Base-by-base conservation (phyloP, 495 filamentous ascomycete species). In the Penicillium dipodomyicola region DNA sequence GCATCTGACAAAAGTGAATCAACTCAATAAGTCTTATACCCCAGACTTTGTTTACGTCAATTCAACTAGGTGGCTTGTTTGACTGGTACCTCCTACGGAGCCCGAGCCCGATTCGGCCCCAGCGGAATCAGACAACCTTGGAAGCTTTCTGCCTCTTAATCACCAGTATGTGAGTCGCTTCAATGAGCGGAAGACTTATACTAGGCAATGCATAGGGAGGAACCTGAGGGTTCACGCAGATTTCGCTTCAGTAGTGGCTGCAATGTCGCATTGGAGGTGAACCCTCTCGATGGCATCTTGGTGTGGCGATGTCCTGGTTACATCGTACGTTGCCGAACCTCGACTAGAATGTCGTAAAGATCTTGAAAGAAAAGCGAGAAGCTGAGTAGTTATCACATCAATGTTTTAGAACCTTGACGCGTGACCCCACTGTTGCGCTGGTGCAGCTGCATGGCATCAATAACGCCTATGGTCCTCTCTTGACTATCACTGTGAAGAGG, bases 71-170 rank as follows among this genome's bases (percentile, higher is more conserved):
- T 19, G 82, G 80, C 37, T 82, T 82, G 12, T 85, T 85, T 50
- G 84, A 86, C 81, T 4, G 87, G 87, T 5, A 89, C 85, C n/a
- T 87, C 86, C 1, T 90, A 91, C 71, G 75, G 90, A 57, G 89
- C 90, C 5, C 90, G 91, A 49, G 90, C 89, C 37, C 82, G 91
- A 32, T 96, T 92, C 61, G 90, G 90, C 3, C 91, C 91, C 12
- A 84, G 80, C 48, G 88, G 87, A 25, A 93, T 93, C 63, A 81
- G 90, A 68, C 83, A 91, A 80, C 1, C 22, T 4, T 25, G 23
- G 23, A 25, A 25, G 23, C 23, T 25, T 74, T 87, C 84, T 76
- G 83, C 63, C 80, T 58, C 79, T 85, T 59, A 86, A 86, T 70
- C 77, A 85, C 49, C 85, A 85, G 83, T 86, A 82, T 54, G 80